Percentiles rank a stretch among this genome's conserved stretches.
Evolutionary conservation across 176 grass and related monocot genomes (phyloP).

Genomic region (Poa annua): DNA sequence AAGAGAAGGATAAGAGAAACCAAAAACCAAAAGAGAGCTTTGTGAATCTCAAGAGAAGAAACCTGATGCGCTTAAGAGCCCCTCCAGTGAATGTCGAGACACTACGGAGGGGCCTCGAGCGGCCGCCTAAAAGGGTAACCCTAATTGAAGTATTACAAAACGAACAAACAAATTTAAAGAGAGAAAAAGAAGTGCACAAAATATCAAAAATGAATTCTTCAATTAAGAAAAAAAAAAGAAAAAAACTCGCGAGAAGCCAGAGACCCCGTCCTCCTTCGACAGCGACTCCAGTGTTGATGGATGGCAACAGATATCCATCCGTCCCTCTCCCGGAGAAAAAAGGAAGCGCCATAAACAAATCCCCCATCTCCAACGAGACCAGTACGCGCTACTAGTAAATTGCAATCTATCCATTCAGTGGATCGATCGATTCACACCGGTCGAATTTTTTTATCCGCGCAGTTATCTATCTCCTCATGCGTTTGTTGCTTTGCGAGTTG

Average conservation of each 20-base stretch:
- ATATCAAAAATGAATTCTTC: background rate
- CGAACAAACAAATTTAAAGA: background rate
- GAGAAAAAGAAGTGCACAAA: background rate
- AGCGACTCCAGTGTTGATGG: background rate
- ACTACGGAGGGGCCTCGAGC: too few relatives aligned
- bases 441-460: background rate
- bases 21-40: too few relatives aligned
- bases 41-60: too few relatives aligned
- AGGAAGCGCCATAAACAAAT: background rate
- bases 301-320: background rate
- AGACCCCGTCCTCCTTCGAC: constrained; percentile 8
- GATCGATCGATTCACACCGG: background rate
- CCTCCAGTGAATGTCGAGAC: too few relatives aligned
- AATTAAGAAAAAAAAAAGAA: background rate
- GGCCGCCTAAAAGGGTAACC: too few relatives aligned
- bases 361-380: background rate
- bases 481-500: constrained; percentile 17
- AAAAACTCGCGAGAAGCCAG: background rate
- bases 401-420: background rate
- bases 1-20: too few relatives aligned
- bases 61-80: too few relatives aligned
- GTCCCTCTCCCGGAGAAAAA: background rate
- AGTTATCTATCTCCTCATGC: constrained; percentile 5
- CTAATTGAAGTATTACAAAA: background rate
- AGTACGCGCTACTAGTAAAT: background rate